These are phyloP conservation scores for Beauveria bassiana DNA, from an alignment of 2,329 filamentous ascomycete species.

Conservation along the genomic window DNA sequence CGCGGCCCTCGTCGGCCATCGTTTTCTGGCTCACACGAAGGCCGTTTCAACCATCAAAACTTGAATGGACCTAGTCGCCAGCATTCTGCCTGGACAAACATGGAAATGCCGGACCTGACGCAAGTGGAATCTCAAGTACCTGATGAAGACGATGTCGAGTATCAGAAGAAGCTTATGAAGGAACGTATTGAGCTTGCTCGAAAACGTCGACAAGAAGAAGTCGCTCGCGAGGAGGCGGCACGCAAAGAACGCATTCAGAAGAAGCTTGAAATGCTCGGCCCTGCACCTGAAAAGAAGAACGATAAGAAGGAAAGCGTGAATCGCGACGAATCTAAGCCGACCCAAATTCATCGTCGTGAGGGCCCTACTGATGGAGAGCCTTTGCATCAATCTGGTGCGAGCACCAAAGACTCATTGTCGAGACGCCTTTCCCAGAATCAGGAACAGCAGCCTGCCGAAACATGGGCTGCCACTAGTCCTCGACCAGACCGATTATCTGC, in stretches of 20 bases:
- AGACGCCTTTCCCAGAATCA: slow-evolving; percentile 27
- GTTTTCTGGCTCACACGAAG: slow-evolving; percentile 41
- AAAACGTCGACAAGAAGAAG: slow-evolving; percentile 59
- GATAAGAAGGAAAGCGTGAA: slow-evolving; percentile 43
- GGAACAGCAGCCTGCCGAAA: slow-evolving; percentile 24
- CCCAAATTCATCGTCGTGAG: slow-evolving; percentile 28
- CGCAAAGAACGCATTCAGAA: slow-evolving; percentile 62
- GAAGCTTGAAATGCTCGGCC: slow-evolving; percentile 64
- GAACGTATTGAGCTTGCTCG: slow-evolving; percentile 63
- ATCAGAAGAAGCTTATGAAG: slow-evolving; percentile 65
- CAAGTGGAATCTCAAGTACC: slow-evolving; percentile 20
- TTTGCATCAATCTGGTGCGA: slow-evolving; percentile 14
- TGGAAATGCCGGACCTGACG: slow-evolving; percentile 11
- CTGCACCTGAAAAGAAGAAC: slow-evolving; percentile 52
- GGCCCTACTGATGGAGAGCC: slow-evolving; percentile 14
- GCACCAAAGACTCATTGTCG: slow-evolving; percentile 14
- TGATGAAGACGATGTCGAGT: slow-evolving; percentile 44
- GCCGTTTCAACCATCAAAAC: slow-evolving; percentile 37
- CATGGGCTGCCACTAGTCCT: slow-evolving; percentile 31
- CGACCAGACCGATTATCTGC: slow-evolving; percentile 41
- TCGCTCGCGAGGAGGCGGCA: slow-evolving; percentile 64
- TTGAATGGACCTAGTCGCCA: slow-evolving; percentile 21
- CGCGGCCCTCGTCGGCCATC: slow-evolving; percentile 40
- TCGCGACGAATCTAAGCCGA: slow-evolving; percentile 31
- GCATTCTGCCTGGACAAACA: slow-evolving; percentile 23